Evolutionary conservation across 805 yeast genomes (phyloP), one percentile per base, ranked within the genome.

Genomic region (Kregervanrija fluxuum): DNA sequence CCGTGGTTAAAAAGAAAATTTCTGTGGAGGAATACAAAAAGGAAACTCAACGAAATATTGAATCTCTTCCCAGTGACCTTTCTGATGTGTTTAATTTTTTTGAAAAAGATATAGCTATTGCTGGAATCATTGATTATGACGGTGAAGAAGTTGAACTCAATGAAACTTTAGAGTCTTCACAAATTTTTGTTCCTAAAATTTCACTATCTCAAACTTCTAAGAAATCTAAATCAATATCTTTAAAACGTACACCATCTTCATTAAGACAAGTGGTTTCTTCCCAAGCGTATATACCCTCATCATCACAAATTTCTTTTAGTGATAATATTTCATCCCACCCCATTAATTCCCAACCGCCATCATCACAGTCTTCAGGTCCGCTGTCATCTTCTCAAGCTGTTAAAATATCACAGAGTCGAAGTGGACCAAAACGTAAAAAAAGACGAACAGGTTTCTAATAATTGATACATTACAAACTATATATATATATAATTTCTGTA

Each of bases 41-140:
- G 28, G 28, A 22, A 8, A 22, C 28, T 2, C 4, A 22, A 22
- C 28, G 6, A 22, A 22, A 22, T 22, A 22, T 22, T 4, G 28
- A 22, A 22, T 4, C 28, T 22, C 28, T 22, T 22, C 28, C 28
- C 6, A 6, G 8, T 8, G 8, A 8, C 28, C 28, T 22, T 22
- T 22, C 28, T 8, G 40, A 39, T 8, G 37, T 52, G 32, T 12
- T 51, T 5, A 34, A 39, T 3, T 34, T 44, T 2, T 52, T 52
- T 36, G 49, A 51, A 14, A 35, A 33, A 11, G 52, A 52, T 41
- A 46, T 46, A 40, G 33, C 42, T 36, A 33, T 44, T n/a, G 38
- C 48, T 9, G 42, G 49, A 4, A 37, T 38, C 10, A 42, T 34
- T 30, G 46, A 45, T 32, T 14, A 30, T 5, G 44, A 35, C 4